phyloP scores from a whole-genome alignment of 306 rosid genomes.

The Prunus mira region DNA sequence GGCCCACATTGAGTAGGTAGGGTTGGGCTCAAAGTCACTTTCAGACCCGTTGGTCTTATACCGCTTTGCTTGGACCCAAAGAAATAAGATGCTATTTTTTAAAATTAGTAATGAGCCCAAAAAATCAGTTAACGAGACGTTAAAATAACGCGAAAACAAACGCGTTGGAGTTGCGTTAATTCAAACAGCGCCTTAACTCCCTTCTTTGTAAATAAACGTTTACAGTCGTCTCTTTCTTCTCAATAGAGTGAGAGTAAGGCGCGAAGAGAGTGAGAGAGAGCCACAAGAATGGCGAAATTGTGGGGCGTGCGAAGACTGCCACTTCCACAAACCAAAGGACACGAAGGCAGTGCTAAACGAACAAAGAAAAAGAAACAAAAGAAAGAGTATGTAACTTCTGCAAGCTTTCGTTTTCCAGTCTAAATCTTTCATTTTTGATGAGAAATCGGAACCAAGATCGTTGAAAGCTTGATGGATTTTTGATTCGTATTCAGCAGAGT shows the following conservation, averaged over 20 bases:
- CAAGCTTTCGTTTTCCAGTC: not conserved
- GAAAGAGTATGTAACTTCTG: not conserved
- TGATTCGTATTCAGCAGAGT: not conserved
- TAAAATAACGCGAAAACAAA: not conserved
- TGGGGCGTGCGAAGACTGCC: conserved; percentile 40
- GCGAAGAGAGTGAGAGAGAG: conserved; percentile 33
- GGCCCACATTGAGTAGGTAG: too few relatives aligned
- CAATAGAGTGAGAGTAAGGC: conserved; percentile 8
- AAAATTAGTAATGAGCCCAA: not conserved
- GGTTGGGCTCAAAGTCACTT: too few relatives aligned
- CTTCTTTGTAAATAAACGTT: not conserved
- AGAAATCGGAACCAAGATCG: not conserved
- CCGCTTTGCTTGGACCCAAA: too few relatives aligned
- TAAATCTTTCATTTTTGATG: not conserved
- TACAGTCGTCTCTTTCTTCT: not conserved
- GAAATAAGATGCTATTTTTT: too few relatives aligned
- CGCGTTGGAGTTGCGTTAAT: not conserved
- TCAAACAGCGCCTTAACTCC: not conserved
- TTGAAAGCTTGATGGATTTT: conserved; percentile 2
- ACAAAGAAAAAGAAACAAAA: conserved; percentile 9
- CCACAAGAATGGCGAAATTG: conserved; percentile 72
- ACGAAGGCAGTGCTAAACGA: conserved; percentile 9
- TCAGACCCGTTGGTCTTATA: too few relatives aligned
- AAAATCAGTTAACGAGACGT: not conserved
- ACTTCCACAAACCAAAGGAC: conserved; percentile 29